Evolutionary conservation across 2,329 filamentous ascomycete genomes (phyloP).

Genomic region (Penicillium sp.): DNA sequence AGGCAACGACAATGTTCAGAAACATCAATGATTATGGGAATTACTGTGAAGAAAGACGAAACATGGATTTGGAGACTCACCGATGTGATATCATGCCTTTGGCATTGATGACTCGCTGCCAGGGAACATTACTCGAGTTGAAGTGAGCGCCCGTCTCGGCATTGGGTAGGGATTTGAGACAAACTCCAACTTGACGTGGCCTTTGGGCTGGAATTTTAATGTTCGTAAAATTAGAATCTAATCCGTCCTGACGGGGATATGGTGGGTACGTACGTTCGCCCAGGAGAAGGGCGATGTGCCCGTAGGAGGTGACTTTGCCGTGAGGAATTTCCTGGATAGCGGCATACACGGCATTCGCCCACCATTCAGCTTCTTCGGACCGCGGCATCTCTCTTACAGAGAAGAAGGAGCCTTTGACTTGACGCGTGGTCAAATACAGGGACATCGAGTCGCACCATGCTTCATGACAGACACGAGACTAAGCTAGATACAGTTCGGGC

Average conservation of each 20-base stretch:
- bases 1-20: not conserved
- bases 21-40: not conserved
- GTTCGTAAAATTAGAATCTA: not conserved
- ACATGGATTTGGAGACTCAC: conserved; percentile 47
- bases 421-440: not conserved
- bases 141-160: conserved; percentile 54
- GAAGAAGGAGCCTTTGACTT: not conserved
- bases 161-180: conserved; percentile 79
- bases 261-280: conserved; percentile 58
- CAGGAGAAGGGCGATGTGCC: conserved; percentile 64
- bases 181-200: conserved; percentile 83
- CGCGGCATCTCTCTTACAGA: conserved; percentile 41
- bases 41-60: not conserved
- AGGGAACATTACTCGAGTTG: conserved; percentile 79
- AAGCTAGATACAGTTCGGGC: conserved; percentile 20
- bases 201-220: conserved; percentile 59
- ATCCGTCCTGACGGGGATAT: not conserved
- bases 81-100: conserved; percentile 84
- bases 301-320: conserved; percentile 86
- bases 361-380: conserved; percentile 51
- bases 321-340: conserved; percentile 82
- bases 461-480: not conserved
- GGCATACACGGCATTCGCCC: conserved; percentile 68
- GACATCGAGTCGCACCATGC: not conserved
- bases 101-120: conserved; percentile 90